Evolutionary conservation across 495 filamentous ascomycete genomes (phyloP), one percentile per base, ranked within the genome.

Genomic region (Jackrogersella multiformis): DNA sequence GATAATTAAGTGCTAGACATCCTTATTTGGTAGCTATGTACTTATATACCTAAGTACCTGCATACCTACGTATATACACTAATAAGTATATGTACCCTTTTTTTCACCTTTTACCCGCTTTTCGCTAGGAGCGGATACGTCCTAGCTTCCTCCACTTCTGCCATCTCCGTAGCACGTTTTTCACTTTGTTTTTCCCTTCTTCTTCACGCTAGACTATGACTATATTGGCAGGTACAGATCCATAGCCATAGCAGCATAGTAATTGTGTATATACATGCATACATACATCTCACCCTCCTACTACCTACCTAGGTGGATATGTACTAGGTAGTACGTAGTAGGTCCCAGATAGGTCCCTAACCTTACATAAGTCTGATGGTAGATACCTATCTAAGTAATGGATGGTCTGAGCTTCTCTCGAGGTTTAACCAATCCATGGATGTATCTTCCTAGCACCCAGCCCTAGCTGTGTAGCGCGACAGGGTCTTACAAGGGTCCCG

Each of bases 391-490:
- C n/a, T n/a, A n/a, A n/a, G n/a, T n/a, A n/a, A n/a, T 15, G 2
- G 48, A 36, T 60, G 45, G 49, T 60, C 18, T 8, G 16, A 49
- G 45, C 45, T 53, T 36, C 20, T 21, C 9, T 51, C 26, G 16
- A 53, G 28, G 49, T 34, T 53, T 5, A 49, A 21, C 15, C 9
- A n/a, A n/a, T n/a, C n/a, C n/a, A n/a, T n/a, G n/a, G 7, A 66
- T 34, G 46, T 66, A 66, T 44, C 49, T 48, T 23, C 30, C 48
- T 49, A 66, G 35, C 42, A 41, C 9, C 32, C 62, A 62, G 53
- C 52, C 56, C 57, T 68, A 61, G 53, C 64, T 49, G 58, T 58
- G 57, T 62, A 61, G 52, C 64, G 64, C 64, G 64, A 68, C 52
- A 44, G 15, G 41, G 54, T 49, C 21, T 34, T 44, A 34, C 60